These are phyloP conservation scores for Malus domestica DNA, from an alignment of 306 rosid species.

Conservation along the genomic window DNA sequence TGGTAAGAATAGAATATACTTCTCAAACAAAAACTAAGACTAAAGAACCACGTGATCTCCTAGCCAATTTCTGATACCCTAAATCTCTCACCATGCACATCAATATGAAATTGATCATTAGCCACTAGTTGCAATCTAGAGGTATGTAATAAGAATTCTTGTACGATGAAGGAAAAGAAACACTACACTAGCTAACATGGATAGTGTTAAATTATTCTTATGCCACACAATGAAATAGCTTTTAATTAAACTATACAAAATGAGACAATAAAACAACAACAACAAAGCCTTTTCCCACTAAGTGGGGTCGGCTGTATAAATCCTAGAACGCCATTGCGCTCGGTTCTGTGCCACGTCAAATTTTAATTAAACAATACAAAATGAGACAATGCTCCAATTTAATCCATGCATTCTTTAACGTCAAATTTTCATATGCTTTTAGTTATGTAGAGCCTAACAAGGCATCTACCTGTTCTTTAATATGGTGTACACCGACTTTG, in stretches of 20 bases:
- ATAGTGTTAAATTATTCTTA: neutral
- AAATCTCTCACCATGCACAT: neutral
- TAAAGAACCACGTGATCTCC: neutral
- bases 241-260: neutral
- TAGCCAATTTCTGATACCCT: neutral
- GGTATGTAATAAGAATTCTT: neutral
- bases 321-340: no score
- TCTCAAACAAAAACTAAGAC: neutral
- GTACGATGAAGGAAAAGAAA: neutral
- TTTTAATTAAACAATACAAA: neutral
- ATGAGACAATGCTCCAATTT: neutral
- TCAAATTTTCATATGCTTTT: neutral
- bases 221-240: neutral
- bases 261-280: no score
- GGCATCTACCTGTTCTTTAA: slow-evolving; percentile 11
- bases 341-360: no score
- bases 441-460: neutral
- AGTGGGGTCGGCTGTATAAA: no score
- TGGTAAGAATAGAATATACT: neutral
- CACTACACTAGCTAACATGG: neutral
- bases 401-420: neutral
- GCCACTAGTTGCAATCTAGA: neutral
- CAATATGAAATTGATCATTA: neutral
- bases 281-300: no score
- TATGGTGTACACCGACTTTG: neutral